These are phyloP conservation scores for Truncatella angustata DNA, from an alignment of 2,329 filamentous ascomycete species.

Conservation along the genomic window DNA sequence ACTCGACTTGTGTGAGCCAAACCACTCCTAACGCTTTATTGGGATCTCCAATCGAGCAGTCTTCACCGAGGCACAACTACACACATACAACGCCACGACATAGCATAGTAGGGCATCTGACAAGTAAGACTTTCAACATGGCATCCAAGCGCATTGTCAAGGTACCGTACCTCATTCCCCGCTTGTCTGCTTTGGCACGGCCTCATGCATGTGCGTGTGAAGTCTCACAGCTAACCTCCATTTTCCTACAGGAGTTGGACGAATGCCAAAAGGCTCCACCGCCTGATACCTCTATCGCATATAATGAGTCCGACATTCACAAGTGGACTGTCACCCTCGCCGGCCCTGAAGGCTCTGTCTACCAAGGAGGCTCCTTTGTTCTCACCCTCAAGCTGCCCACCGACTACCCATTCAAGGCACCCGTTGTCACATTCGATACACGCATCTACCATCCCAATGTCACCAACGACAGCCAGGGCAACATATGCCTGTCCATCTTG, in stretches of 20 bases:
- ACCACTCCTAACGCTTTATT: not conserved
- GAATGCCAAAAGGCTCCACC: conserved; percentile 49
- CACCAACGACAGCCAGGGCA: conserved; percentile 80
- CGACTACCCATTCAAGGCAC: conserved; percentile 90
- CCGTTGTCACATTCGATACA: conserved; percentile 74
- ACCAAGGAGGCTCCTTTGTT: conserved; percentile 69
- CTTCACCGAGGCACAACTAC: too few relatives aligned
- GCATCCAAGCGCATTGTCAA: conserved; percentile 30
- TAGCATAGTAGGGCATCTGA: too few relatives aligned
- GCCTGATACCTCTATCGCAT: conserved; percentile 42
- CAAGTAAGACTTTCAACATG: conserved; percentile 15
- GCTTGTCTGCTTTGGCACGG: too few relatives aligned
- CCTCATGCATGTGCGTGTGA: too few relatives aligned
- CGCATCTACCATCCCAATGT: conserved; percentile 97
- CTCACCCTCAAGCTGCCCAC: conserved; percentile 70
- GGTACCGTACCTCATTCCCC: conserved; percentile 16
- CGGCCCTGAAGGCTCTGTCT: conserved; percentile 44
- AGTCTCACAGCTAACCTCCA: not conserved
- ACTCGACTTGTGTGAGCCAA: too few relatives aligned
- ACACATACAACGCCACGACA: too few relatives aligned
- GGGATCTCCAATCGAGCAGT: not conserved
- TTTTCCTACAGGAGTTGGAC: conserved; percentile 46
- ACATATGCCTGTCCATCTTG: conserved; percentile 82
- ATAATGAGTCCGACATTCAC: conserved; percentile 47
- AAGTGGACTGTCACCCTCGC: conserved; percentile 49